Base-by-base conservation (phyloP, 441 rosid genomes). In the Dalechampia spathulata region DNA sequence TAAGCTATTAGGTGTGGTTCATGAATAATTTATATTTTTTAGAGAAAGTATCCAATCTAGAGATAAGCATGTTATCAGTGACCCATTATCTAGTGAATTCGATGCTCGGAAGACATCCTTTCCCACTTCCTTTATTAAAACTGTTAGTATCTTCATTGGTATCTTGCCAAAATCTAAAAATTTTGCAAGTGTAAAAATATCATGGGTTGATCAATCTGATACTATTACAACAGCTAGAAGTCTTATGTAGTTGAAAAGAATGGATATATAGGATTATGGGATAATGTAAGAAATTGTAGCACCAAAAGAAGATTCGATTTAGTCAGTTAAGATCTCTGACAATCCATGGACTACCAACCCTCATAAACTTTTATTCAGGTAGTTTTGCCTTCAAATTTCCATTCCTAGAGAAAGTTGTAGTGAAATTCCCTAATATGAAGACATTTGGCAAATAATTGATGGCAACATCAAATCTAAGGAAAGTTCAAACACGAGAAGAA, bases 401-500 rank as follows among this genome's bases (percentile, higher is more conserved):
- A n/a, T 40, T 22, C 19, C 15, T 72, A 28, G 14, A 7, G 10
- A 7, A 21, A 1, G 22, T 64, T 8, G 0, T 1, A 1, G 63
- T 72, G 6, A 27, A 36, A 17, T 63, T 66, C 37, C 69, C 66
- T 26, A 51, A 59, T 14, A 63, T 72, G 72, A 23, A 50, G 34
- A 62, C 28, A 12, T 66, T 62, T 49, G 58, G 39, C 19, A 0
- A 10, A 11, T 34, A 52, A 26, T 32, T 22, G 1, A 1, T 19
- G 2, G 44, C 23, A 20, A 40, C 57, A 15, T 61, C 47, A 22
- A 52, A 13, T 12, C 30, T 58, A 36, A 0, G 45, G 51, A 17
- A 10, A 22, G 52, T 61, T 32, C 15, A 34, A 41, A 44, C 11
- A 14, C 21, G 43, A 43, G 45, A 25, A 7, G 21, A 21, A 4